Percentiles rank a stretch among this genome's conserved stretches.
Conservation (phyloP, 2,329 filamentous ascomycete genomes). For the Trichoderma arundinaceum region DNA sequence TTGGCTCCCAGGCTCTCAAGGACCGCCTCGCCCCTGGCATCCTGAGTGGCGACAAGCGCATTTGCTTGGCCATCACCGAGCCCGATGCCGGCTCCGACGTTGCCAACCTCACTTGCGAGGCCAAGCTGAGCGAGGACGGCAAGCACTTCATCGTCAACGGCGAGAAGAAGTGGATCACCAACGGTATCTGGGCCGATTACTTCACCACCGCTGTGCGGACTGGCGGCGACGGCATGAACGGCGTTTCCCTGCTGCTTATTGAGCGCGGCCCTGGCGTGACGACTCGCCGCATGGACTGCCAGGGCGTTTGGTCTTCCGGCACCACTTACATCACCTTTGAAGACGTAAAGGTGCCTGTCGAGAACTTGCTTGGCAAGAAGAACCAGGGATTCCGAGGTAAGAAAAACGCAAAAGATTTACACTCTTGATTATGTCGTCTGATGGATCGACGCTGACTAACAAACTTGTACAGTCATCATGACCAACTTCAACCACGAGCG, state of each 20-base stretch:
- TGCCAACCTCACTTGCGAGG: constrained; percentile 93
- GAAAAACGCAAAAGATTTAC: constrained; percentile 23
- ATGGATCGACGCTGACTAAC: constrained; percentile 32
- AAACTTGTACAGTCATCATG: constrained; percentile 77
- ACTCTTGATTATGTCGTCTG: no score
- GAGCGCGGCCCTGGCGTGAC: constrained; percentile 88
- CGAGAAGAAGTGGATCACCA: constrained; percentile 99
- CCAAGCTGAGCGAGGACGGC: constrained; percentile 90
- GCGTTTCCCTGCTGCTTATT: constrained; percentile 87
- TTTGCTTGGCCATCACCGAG: constrained; percentile 97
- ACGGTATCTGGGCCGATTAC: constrained; percentile 95
- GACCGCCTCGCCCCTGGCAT: constrained; percentile 89
- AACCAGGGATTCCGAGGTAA: constrained; percentile 92
- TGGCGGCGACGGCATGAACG: constrained; percentile 87
- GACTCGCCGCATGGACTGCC: constrained; percentile 96
- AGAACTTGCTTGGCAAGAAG: constrained; percentile 96
- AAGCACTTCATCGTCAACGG: constrained; percentile 99
- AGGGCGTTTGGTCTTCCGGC: constrained; percentile 93
- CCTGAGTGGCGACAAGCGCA: constrained; percentile 90
- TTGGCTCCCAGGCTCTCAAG: constrained; percentile 82
- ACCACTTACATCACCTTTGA: constrained; percentile 99
- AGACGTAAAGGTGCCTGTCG: constrained; percentile 98
- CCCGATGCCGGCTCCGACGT: constrained; percentile 95
- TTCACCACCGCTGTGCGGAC: constrained; percentile 97
- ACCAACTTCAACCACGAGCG: constrained; percentile 99